Evolutionary conservation across 2,329 filamentous ascomycete species (phyloP).

Genomic region (Raffaelea albimanens): DNA sequence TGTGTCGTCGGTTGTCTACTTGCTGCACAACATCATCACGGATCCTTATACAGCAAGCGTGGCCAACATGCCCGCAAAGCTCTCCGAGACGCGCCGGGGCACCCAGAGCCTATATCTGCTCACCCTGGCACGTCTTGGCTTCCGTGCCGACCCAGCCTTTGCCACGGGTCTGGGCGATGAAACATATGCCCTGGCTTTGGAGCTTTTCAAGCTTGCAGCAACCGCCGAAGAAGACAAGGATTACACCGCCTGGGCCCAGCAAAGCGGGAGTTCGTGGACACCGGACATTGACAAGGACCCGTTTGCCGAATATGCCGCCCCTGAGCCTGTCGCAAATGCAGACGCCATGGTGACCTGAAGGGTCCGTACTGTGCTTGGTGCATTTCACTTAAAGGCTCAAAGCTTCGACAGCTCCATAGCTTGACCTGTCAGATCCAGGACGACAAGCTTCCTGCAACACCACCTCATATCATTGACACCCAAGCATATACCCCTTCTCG

Average conservation of each 20-base stretch:
- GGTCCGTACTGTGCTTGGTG: too few species aligned
- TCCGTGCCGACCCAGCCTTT: slow-evolving; percentile 59
- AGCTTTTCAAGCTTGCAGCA: slow-evolving; percentile 69
- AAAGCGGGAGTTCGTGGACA: slow-evolving; percentile 10
- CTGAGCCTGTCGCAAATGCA: neutral
- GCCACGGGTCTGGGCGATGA: slow-evolving; percentile 36
- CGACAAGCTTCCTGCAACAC: too few species aligned
- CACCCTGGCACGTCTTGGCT: slow-evolving; percentile 72
- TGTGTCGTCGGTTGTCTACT: slow-evolving; percentile 36
- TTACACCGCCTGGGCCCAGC: slow-evolving; percentile 9
- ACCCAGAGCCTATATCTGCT: slow-evolving; percentile 70
- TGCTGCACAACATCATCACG: slow-evolving; percentile 45
- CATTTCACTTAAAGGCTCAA: too few species aligned
- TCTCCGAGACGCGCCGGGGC: slow-evolving; percentile 60
- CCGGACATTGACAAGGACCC: neutral
- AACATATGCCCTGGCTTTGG: slow-evolving; percentile 75
- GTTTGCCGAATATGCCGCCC: slow-evolving; percentile 5
- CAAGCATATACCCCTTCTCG: too few species aligned
- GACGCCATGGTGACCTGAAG: neutral
- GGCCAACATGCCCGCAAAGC: slow-evolving; percentile 59
- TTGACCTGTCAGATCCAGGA: too few species aligned
- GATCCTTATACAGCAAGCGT: slow-evolving; percentile 32
- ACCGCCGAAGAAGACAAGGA: slow-evolving; percentile 58
- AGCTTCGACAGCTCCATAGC: too few species aligned
- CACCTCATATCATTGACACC: too few species aligned